Evolutionary conservation across 257 asterid species (phyloP), one percentile per base, ranked within the genome.

Genomic region (Solanum lycopersicoides): DNA sequence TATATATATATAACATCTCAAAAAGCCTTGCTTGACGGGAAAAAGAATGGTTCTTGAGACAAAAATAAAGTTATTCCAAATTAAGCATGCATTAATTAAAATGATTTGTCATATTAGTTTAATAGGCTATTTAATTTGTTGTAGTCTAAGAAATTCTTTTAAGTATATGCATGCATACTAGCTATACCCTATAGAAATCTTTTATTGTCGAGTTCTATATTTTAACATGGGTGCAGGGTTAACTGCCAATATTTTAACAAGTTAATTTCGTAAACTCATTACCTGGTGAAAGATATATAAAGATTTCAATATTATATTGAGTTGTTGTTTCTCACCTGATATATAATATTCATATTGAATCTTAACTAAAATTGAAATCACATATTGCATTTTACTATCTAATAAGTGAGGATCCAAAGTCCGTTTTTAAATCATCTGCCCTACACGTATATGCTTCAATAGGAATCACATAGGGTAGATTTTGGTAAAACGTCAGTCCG

Each of bases 1-100:
- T 47, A 2, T 35, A 39, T 37, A 56, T 76, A 66, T 56, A 56
- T 12, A 45, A 85, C 41, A 69, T 79, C 39, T 80, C 76, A 12
- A 39, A 89, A 84, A 89, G 85, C 69, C 65, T 82, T 66, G 18
- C 87, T 80, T 75, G 84, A 25, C 50, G 72, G 82, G 25, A 66
- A 34, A 77, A 59, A 88, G 16, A 74, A 50, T 53, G 66, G 63
- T 34, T 66, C 12, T 28, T 47, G 44, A 86, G 71, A 59, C 25
- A 75, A 59, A 50, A 82, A 73, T 66, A 60, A 39, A 42, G n/a
- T 15, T 66, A 47, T 35, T 41, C 63, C 44, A 23, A 66, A 84
- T 47, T 80, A 47, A 80, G 66, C 20, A 80, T 80, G 85, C 42
- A 80, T 9, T 79, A 44, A 80, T 9, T 79, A 80, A 45, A 9